Evolutionary conservation across 331 rosid species (phyloP).

Genomic region (Malus hybrid): DNA sequence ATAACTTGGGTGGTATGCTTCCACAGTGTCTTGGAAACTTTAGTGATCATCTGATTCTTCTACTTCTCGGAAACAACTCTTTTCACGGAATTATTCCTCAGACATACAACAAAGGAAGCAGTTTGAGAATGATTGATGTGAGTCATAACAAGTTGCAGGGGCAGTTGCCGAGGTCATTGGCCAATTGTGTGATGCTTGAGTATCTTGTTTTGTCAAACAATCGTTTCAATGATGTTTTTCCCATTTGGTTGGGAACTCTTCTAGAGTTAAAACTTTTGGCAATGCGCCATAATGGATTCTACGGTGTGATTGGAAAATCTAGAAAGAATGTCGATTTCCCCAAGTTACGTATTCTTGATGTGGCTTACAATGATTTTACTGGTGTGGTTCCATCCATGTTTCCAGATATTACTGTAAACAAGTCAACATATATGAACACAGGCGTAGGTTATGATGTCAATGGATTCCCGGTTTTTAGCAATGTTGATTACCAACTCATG

Average conservation of each 20-base stretch:
- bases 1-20: no score
- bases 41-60: no score
- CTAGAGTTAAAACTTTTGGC: no score
- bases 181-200: neutral
- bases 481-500: neutral
- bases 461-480: rapidly evolving
- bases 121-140: neutral
- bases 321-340: neutral
- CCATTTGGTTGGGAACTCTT: neutral
- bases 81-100: no score
- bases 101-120: neutral
- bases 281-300: no score
- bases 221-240: neutral
- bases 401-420: neutral
- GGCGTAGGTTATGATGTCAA: rapidly evolving
- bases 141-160: neutral
- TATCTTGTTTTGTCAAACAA: neutral
- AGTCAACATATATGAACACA: neutral
- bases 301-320: neutral
- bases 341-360: neutral
- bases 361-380: neutral
- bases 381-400: neutral
- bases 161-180: neutral
- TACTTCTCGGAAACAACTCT: no score
- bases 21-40: no score